Conservation (phyloP, 163 green algal genomes). For the Botryococcus braunii region DNA sequence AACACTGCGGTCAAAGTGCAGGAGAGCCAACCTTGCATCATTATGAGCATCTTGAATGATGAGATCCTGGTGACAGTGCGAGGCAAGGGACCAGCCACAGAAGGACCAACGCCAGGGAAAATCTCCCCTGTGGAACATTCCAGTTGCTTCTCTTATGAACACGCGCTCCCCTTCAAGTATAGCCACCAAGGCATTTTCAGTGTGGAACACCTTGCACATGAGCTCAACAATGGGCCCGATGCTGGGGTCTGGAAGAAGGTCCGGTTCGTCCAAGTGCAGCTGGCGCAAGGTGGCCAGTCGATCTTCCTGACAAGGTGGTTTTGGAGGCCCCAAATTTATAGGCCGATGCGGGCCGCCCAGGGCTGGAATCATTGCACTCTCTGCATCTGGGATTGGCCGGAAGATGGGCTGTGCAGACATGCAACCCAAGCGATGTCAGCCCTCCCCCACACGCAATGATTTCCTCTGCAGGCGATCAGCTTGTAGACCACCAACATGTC, state of each 20-base stretch:
- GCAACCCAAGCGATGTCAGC: too few species aligned
- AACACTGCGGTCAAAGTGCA: background rate
- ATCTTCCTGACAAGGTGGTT: slow-evolving; percentile 24
- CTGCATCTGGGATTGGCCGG: slow-evolving; percentile 1
- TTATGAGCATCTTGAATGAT: slow-evolving; percentile 56
- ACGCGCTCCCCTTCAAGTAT: slow-evolving; percentile 40
- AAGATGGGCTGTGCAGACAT: too few species aligned
- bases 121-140: slow-evolving; percentile 23
- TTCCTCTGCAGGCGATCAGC: too few species aligned
- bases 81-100: slow-evolving; percentile 64
- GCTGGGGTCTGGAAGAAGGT: slow-evolving; percentile 21
- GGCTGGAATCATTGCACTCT: background rate
- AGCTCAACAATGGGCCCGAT: slow-evolving; percentile 35
- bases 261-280: slow-evolving; percentile 22
- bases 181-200: slow-evolving; percentile 29
- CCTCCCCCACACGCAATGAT: too few species aligned
- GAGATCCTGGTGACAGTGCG: slow-evolving; percentile 50
- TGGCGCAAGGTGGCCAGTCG: slow-evolving; percentile 22
- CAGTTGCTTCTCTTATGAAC: slow-evolving; percentile 27
- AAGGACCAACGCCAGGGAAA: slow-evolving; percentile 58
- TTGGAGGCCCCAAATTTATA: slow-evolving; percentile 24
- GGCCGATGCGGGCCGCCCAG: background rate
- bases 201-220: slow-evolving; percentile 35
- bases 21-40: slow-evolving; percentile 31
- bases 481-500: too few species aligned